Base-by-base conservation (phyloP, 768 basidiomycete species). In the Mycena filopes region DNA sequence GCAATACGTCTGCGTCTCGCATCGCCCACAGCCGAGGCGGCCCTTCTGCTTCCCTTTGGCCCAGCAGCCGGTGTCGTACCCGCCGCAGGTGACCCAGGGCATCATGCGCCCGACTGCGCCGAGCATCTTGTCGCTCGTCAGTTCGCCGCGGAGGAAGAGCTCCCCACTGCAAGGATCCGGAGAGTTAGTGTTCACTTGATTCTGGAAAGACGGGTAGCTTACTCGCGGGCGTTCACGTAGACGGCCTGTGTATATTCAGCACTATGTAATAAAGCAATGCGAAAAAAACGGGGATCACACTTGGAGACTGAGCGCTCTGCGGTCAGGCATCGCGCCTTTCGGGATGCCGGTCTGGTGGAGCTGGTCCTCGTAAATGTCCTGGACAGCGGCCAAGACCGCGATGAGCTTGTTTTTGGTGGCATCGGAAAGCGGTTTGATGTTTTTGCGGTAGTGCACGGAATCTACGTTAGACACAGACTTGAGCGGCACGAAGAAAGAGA, bases 21-120 rank as follows among this genome's bases (percentile, higher is more conserved):
- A 57, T 9, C 55, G 55, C 45, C 13, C 55, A 21, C 55, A 57
- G 6, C 55, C 21, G 13, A 57, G 43, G 42, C 45, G 55, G 2
- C 45, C 45, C n/a, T 57, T 57, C 45, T 57, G 55, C 18, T 57
- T 57, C 31, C 55, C 55, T n/a, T 57, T 57, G 21, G n/a, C 8
- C 55, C 55, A 57, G 55, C 55, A 57, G 3, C 55, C 55, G 2
- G 55, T 57, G 45, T 47, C 55, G 33, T 47, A 43, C 16, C 55
- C 55, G 2, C 43, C 55, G 15, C 55, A 57, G 3, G 55, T 57
- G 3, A 57, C 42, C 55, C 45, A 47, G 33, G 55, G 55, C 55
- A 57, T 57, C 55, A 57, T 57, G 20, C 15, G 21, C 0, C 55
- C 55, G 2, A 57, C 33, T 11, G 55, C 55, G 12, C 55, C 45